A percentile compares a stretch with the other conserved stretches of the same genome.
Evolutionary conservation across 306 rosid species (phyloP).

Genomic region (Potentilla sterilis): DNA sequence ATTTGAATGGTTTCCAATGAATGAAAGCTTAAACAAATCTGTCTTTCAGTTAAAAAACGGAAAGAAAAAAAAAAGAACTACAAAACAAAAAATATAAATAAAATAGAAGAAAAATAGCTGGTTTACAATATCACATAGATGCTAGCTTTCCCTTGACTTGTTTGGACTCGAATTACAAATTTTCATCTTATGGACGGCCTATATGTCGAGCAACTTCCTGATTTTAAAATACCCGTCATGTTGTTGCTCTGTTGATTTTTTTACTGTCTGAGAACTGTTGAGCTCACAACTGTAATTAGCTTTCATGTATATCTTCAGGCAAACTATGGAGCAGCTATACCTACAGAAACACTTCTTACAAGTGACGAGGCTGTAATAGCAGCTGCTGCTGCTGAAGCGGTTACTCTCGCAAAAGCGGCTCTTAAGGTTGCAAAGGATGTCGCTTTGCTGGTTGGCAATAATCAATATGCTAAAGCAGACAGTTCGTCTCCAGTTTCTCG

Average conservation of each 20-base stretch:
- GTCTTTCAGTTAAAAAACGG: not conserved
- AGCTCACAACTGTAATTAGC: conserved; percentile 19
- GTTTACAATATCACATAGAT: conserved; percentile 3
- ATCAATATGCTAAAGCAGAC: conserved; percentile 30
- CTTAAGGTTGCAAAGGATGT: conserved; percentile 81
- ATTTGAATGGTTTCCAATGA: not conserved
- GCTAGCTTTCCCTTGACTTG: not conserved
- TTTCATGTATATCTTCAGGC: conserved; percentile 42
- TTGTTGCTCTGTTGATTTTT: not conserved
- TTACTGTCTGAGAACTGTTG: not conserved
- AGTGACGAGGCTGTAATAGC: conserved; percentile 83
- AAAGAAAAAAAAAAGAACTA: not conserved
- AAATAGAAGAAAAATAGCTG: not conserved
- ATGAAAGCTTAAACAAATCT: not conserved
- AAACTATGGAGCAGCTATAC: conserved; percentile 54
- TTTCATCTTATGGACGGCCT: not conserved
- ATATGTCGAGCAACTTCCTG: not conserved
- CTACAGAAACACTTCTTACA: conserved; percentile 65
- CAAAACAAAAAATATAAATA: not conserved
- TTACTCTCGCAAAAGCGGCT: conserved; percentile 91
- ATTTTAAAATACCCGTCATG: conserved; percentile 15
- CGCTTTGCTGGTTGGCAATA: conserved; percentile 47
- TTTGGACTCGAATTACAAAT: not conserved
- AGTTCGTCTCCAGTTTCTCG: conserved; percentile 29
- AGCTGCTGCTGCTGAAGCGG: conserved; percentile 91